A percentile compares a stretch with the other conserved stretches of the same genome.
phyloP scores from a whole-genome alignment of 192 early-diverging fungal genomes.

The Physocladia obscura region DNA sequence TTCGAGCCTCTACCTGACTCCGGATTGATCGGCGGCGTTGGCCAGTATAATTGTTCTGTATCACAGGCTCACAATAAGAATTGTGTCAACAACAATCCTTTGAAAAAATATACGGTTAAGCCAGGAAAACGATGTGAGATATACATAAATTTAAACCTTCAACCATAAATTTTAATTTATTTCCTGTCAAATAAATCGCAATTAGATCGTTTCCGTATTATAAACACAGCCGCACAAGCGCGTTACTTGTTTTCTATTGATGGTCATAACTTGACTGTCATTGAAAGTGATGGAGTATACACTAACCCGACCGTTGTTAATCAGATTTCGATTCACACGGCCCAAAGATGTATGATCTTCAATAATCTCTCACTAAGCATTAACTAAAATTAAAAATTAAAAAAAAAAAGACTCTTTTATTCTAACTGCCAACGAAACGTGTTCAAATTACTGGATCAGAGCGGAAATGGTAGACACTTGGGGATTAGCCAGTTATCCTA shows the following conservation, averaged over 20 bases:
- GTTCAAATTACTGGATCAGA: slow-evolving; percentile 14
- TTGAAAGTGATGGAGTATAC: slow-evolving; percentile 17
- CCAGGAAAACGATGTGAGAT: slow-evolving; percentile 1
- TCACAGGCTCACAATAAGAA: neutral
- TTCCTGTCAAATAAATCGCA: no score
- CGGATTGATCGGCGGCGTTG: slow-evolving; percentile 54
- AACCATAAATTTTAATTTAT: neutral
- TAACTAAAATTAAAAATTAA: neutral
- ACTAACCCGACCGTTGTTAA: slow-evolving; percentile 21
- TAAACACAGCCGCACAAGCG: slow-evolving; percentile 14
- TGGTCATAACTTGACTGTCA: slow-evolving; percentile 38
- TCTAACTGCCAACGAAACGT: neutral
- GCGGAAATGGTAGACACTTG: no score
- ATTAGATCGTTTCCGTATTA: slow-evolving; percentile 44
- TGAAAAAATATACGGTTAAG: neutral
- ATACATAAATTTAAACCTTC: neutral
- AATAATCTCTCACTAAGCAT: neutral
- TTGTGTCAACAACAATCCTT: neutral
- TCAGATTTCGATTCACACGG: neutral
- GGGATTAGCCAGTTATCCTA: no score
- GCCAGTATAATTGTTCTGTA: neutral
- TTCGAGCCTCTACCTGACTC: slow-evolving; percentile 66
- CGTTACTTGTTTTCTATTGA: slow-evolving; percentile 18
- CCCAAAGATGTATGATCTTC: slow-evolving; percentile 1
- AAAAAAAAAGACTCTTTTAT: slow-evolving; percentile 10